Evolutionary conservation across 2,329 filamentous ascomycete genomes (phyloP), one percentile per base, ranked within the genome.

Genomic region (Fusarium paranaense): DNA sequence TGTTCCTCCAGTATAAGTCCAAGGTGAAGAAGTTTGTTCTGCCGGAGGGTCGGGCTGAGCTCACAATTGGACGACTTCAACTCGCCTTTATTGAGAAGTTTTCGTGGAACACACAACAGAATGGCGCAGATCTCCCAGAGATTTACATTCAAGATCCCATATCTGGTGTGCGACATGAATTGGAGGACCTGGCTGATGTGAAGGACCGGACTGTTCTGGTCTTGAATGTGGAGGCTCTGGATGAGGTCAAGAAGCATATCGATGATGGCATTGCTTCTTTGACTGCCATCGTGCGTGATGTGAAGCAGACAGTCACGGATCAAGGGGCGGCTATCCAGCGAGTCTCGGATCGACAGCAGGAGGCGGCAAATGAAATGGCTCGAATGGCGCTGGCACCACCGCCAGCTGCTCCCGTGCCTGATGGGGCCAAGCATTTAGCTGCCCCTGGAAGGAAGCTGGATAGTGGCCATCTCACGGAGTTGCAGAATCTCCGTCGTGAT

Each of bases 1-100:
- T 99, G 42, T 99, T 98, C 81, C 83, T 98, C 70, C 96, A 98
- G 83, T 98, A 98, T 85, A 98, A 97, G 81, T 97, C 93, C 77
- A 97, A 97, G 81, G 95, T 98, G 77, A 98, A 98, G 84, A 98
- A 98, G 82, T 97, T 97, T 80, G 91, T 98, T 18, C 89, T 98
- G 37, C 86, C 94, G 1, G 95, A 97, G 81, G 96, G 96, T 1
- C 92, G 92, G 75, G 91, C 92, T 35, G 95, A 96, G 71, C 87
- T 99, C 13, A 96, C 94, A 4, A 92, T 98, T 68, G 95, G 95
- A 1, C 90, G 95, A 27, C 84, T 99, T 67, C 96, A 99, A 82
- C 88, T 99, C 32, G 96, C 97, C 1, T 99, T 99, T 78, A 99
- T 99, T 77, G 97, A 99, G 77, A 99, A 98, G 81, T 99, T 99